Evolutionary conservation across 2,329 filamentous ascomycete species (phyloP).

Genomic region (Paraconiothyrium brasiliense): DNA sequence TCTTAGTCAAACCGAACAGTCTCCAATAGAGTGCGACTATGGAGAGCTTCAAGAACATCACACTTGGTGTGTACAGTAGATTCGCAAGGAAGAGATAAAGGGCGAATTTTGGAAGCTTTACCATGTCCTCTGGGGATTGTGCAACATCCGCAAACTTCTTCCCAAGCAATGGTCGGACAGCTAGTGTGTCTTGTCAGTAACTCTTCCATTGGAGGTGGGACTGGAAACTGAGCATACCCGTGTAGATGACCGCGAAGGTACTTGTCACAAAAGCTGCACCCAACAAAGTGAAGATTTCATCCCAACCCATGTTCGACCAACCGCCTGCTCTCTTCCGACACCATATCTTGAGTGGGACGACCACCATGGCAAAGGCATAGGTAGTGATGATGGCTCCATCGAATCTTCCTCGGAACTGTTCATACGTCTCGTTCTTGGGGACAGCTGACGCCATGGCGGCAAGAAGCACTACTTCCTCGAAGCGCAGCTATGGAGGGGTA

Average conservation of each 20-base stretch:
- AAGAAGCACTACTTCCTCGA: neutral
- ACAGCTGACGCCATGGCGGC: neutral
- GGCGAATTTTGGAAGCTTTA: slow-evolving; percentile 26
- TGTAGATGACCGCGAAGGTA: slow-evolving; percentile 30
- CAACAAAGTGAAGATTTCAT: slow-evolving; percentile 30
- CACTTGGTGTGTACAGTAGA: slow-evolving; percentile 29
- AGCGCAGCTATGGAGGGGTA: neutral
- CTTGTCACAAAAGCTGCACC: slow-evolving; percentile 28
- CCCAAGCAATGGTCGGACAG: slow-evolving; percentile 28
- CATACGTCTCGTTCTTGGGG: slow-evolving; percentile 6
- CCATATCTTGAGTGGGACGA: slow-evolving; percentile 36
- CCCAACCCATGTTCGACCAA: slow-evolving; percentile 31
- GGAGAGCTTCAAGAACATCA: slow-evolving; percentile 34
- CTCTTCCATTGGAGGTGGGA: neutral
- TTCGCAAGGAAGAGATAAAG: slow-evolving; percentile 30
- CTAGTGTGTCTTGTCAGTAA: slow-evolving; percentile 15
- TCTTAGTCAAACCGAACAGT: slow-evolving; percentile 29
- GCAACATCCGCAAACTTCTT: slow-evolving; percentile 23
- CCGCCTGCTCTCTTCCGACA: slow-evolving; percentile 32
- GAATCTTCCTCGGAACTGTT: slow-evolving; percentile 6
- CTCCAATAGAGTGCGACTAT: slow-evolving; percentile 39
- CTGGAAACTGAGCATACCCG: slow-evolving; percentile 23
- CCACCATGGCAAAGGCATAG: slow-evolving; percentile 31
- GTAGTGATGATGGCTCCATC: slow-evolving; percentile 34
- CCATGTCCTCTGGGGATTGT: slow-evolving; percentile 10